phyloP scores from a whole-genome alignment of 257 asterid species.

The Apocynum venetum region DNA sequence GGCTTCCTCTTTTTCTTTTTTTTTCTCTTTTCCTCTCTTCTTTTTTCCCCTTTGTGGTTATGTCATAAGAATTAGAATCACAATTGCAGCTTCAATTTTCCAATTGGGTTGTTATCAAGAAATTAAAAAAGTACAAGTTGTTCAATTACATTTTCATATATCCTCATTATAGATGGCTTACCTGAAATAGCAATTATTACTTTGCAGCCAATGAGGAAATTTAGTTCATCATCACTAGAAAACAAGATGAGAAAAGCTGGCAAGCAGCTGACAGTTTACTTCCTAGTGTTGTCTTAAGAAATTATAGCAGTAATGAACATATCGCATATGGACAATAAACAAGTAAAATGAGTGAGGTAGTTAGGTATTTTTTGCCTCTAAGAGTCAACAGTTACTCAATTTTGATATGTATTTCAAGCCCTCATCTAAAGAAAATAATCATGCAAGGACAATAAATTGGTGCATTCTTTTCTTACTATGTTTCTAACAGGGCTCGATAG shows the following conservation, averaged over 20 bases:
- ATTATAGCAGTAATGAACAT: neutral
- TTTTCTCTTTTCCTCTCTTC: neutral
- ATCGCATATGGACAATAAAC: neutral
- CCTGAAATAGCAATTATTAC: neutral
- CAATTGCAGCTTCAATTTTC: neutral
- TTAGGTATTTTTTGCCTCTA: neutral
- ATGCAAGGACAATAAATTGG: neutral
- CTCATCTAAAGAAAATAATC: neutral
- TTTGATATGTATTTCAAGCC: neutral
- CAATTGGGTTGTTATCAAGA: neutral
- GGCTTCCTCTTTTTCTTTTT: neutral
- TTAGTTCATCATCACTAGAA: neutral
- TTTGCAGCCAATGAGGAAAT: neutral
- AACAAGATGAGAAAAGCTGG: neutral
- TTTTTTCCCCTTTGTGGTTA: neutral
- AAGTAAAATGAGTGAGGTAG: neutral
- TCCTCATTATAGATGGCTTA: neutral
- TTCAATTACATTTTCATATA: neutral
- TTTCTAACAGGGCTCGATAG: conserved; percentile 88
- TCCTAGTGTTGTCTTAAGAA: neutral
- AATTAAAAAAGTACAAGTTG: neutral
- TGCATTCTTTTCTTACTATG: conserved; percentile 51
- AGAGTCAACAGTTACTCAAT: neutral
- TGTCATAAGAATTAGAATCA: neutral
- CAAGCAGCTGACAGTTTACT: neutral